Evolutionary conservation across 2,329 filamentous ascomycete species (phyloP).

Genomic region (Calonectria naviculata): DNA sequence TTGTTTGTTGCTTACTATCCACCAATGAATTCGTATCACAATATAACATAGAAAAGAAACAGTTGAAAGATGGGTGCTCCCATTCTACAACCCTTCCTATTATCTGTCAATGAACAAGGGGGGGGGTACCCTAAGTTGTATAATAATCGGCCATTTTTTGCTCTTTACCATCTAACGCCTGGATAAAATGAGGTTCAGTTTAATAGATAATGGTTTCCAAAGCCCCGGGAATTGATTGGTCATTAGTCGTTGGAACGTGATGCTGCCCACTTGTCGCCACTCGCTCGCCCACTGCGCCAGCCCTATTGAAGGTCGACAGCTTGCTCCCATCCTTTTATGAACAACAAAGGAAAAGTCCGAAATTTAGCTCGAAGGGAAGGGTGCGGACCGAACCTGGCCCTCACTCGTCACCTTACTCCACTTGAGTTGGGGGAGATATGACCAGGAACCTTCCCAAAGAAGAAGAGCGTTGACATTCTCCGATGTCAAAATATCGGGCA

Average conservation of each 20-base stretch:
- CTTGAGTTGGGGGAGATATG: constrained; percentile 78
- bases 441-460: constrained; percentile 87
- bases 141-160: neutral
- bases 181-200: constrained; percentile 15
- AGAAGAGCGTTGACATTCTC: constrained; percentile 74
- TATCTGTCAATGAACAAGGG: neutral
- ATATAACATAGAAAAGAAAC: neutral
- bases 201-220: constrained; percentile 22
- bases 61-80: neutral
- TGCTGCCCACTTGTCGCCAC: neutral
- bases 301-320: neutral
- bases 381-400: constrained; percentile 74
- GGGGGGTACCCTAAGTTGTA: neutral
- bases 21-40: neutral
- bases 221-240: neutral
- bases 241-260: constrained; percentile 16
- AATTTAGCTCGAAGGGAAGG: constrained; percentile 74
- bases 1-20: neutral
- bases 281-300: neutral
- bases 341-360: neutral
- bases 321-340: neutral
- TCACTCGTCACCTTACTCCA: constrained; percentile 80
- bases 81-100: neutral
- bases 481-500: constrained; percentile 80
- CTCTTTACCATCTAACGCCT: neutral